These are phyloP conservation scores for Myxozyma sirexii DNA, from an alignment of 805 yeast genomes.

Conservation along the genomic window DNA sequence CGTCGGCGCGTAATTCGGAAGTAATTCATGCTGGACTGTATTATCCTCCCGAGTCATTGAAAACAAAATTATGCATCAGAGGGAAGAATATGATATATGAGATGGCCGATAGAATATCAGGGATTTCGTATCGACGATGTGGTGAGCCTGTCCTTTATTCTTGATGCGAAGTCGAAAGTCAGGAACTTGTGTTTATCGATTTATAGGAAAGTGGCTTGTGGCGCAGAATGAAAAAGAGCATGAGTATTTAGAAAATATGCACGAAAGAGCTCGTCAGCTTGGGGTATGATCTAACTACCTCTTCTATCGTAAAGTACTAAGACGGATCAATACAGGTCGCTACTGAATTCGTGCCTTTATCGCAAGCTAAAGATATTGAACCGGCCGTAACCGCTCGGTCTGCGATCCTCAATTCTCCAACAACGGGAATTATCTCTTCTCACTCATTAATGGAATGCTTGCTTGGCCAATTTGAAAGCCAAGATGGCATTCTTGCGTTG, in stretches of 20 bases:
- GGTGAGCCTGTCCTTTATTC: constrained; percentile 54
- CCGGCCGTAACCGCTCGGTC: constrained; percentile 67
- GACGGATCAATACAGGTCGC: constrained; percentile 50
- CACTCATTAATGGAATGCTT: constrained; percentile 71
- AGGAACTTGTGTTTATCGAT: too few relatives aligned
- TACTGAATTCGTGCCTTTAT: constrained; percentile 55
- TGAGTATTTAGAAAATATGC: constrained; percentile 59
- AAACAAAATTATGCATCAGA: constrained; percentile 67
- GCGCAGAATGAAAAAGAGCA: constrained; percentile 73
- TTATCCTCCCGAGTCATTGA: constrained; percentile 68
- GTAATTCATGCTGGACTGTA: constrained; percentile 92
- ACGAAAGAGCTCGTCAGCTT: constrained; percentile 52
- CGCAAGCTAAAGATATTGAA: constrained; percentile 53
- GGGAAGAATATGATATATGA: constrained; percentile 74
- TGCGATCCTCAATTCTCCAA: constrained; percentile 71
- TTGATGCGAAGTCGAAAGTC: too few relatives aligned
- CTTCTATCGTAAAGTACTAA: not conserved
- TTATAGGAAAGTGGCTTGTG: constrained; percentile 70
- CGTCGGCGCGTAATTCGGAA: constrained; percentile 88
- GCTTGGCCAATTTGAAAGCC: constrained; percentile 55
- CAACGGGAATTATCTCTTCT: constrained; percentile 83
- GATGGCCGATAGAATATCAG: constrained; percentile 45
- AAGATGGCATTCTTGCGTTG: constrained; percentile 65
- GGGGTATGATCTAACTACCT: constrained; percentile 42
- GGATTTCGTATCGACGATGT: constrained; percentile 62